A percentile compares a stretch with the other conserved stretches of the same genome.
Evolutionary conservation across 2,329 filamentous ascomycete genomes (phyloP).

Genomic region (Diaporthe ilicicola): DNA sequence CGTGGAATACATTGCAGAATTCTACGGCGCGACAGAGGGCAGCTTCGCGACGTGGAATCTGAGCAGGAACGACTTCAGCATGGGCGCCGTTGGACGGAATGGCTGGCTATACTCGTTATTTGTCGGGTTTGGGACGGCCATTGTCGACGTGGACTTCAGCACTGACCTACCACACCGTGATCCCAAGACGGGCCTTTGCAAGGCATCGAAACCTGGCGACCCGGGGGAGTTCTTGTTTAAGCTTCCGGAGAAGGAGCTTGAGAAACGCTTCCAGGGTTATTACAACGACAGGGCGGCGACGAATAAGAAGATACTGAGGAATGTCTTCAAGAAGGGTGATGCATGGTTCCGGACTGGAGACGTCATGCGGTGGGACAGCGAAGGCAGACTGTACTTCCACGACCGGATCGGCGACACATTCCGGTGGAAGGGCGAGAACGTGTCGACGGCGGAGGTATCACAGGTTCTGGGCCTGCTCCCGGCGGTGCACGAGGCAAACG

Average conservation of each 20-base stretch:
- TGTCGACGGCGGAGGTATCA: constrained; percentile 84
- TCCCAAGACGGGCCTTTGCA: constrained; percentile 74
- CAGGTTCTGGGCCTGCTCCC: constrained; percentile 75
- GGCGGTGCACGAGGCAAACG: constrained; percentile 78
- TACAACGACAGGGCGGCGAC: constrained; percentile 78
- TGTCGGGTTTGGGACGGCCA: constrained; percentile 57
- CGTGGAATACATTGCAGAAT: constrained; percentile 77
- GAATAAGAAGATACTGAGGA: constrained; percentile 75
- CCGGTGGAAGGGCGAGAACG: constrained; percentile 85
- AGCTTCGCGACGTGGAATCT: constrained; percentile 76
- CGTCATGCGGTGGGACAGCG: constrained; percentile 72
- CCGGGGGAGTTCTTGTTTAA: constrained; percentile 79
- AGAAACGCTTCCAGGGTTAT: constrained; percentile 80
- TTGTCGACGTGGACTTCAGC: constrained; percentile 77
- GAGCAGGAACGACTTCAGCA: constrained; percentile 74
- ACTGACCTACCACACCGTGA: constrained; percentile 75
- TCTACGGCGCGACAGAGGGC: constrained; percentile 83
- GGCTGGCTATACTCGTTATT: constrained; percentile 69
- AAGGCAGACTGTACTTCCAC: constrained; percentile 80
- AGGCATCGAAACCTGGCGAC: constrained; percentile 63
- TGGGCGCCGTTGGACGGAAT: constrained; percentile 81
- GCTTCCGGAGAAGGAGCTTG: constrained; percentile 72
- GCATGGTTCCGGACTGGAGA: constrained; percentile 89
- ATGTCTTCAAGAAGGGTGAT: constrained; percentile 79
- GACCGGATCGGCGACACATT: constrained; percentile 84